These are phyloP conservation scores for Erigeron canadensis DNA, from an alignment of 129 eudicot species.

Conservation along the genomic window DNA sequence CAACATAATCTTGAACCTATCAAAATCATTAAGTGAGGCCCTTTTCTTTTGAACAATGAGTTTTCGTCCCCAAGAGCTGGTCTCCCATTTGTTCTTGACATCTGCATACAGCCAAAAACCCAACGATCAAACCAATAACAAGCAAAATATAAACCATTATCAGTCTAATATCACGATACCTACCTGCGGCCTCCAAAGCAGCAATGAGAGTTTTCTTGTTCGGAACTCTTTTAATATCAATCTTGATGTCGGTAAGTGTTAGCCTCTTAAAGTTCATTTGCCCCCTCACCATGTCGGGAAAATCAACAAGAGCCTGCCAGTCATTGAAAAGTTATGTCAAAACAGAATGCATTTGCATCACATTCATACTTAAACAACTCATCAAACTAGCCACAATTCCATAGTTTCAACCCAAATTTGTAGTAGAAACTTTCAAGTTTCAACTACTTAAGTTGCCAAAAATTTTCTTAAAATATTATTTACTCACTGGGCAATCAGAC, in stretches of 20 bases:
- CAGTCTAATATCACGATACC: neutral
- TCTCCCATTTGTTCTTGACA: conserved; percentile 62
- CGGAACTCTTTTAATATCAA: conserved; percentile 66
- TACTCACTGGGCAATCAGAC: too few species aligned
- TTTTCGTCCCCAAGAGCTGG: conserved; percentile 63
- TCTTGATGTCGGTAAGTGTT: conserved; percentile 63
- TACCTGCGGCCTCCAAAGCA: conserved; percentile 77
- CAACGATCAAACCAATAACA: neutral
- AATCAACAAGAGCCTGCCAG: conserved; percentile 67
- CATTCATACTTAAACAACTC: neutral
- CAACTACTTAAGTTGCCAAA: neutral
- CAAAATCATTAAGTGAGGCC: conserved; percentile 57
- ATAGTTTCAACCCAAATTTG: neutral
- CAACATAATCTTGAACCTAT: conserved; percentile 59
- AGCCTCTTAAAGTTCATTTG: conserved; percentile 79
- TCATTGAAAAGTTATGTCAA: neutral
- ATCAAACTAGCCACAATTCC: neutral
- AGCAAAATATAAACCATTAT: neutral
- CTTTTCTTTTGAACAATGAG: conserved; percentile 58
- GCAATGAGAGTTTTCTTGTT: conserved; percentile 68
- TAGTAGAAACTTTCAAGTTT: neutral
- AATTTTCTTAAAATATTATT: too few species aligned
- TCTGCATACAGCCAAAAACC: conserved; percentile 22
- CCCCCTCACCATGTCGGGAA: conserved; percentile 68
- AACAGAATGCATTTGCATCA: neutral